Base-by-base conservation (phyloP, 495 filamentous ascomycete species). In the Talaromyces trachyspermus region DNA sequence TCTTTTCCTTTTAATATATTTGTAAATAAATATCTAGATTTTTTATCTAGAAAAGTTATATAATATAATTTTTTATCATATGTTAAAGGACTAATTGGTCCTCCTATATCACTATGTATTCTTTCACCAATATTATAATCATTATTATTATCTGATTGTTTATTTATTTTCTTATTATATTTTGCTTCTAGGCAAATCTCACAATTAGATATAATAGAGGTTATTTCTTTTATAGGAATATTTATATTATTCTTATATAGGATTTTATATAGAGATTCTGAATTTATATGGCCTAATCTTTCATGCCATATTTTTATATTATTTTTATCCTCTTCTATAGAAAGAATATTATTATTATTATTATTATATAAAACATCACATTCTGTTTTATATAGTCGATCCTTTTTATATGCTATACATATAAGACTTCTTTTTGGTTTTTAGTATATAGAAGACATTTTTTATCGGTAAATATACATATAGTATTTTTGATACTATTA, bases 21-120 rank as follows among this genome's bases (percentile, higher is more conserved):
- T 38, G 14, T 38, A 38, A 38, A 38, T 18, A 38, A 38, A 38
- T 38, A 38, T 38, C 35, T 38, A 38, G 35, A 38, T 41, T 41
- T n/a, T 41, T 41, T 41, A 41, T 41, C 17, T 23, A 41, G 20
- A 41, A 41, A 41, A 41, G 38, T 41, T 9, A 41, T 41, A 41
- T 41, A 41, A 41, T 41, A 41, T 41, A 9, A 9, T 41, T 41
- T n/a, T 41, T 41, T 41, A 41, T 41, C n/a, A 41, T 20, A 41
- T 19, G n/a, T 41, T 41, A 6, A 9, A 18, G 17, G n/a, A 9
- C 5, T 18, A 9, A 41, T 41, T 7, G n/a, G n/a, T 41, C 20
- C 17, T 20, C 17, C n/a, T 7, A 41, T 41, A 41, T 41, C 38
- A 41, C 38, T 41, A 41, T 41, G 22, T 9, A 41, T 41, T 24